Evolutionary conservation across 1,284 basidiomycete genomes (phyloP).

Genomic region (Ganoderma sp.): DNA sequence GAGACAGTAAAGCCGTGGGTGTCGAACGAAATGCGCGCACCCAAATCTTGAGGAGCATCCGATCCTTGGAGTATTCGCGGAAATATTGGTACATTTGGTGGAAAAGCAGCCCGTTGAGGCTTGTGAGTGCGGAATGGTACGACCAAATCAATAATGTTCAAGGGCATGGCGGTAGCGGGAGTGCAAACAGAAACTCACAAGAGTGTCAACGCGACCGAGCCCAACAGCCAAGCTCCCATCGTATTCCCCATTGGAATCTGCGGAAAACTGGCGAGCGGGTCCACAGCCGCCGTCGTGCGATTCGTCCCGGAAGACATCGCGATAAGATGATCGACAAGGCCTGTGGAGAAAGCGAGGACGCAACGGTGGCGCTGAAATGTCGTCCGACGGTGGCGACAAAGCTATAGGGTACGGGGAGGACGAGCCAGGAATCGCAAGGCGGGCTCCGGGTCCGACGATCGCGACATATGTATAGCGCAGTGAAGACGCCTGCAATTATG

Average conservation of each 20-base stretch:
- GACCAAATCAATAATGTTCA: no score
- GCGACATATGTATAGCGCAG: background rate
- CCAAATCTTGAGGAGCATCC: constrained; percentile 9
- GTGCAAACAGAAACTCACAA: background rate
- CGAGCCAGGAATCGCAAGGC: background rate
- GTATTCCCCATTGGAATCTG: background rate
- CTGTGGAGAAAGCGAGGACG: background rate
- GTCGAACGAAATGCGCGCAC: background rate
- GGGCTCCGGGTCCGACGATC: background rate
- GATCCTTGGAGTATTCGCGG: constrained; percentile 7
- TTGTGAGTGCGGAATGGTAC: background rate
- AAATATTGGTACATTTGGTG: constrained; percentile 18
- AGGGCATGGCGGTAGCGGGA: no score
- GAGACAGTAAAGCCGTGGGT: no score
- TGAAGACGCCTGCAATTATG: background rate
- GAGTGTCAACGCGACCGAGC: background rate
- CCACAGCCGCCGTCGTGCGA: background rate
- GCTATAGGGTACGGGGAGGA: background rate
- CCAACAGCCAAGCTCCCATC: background rate
- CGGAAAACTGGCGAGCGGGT: background rate
- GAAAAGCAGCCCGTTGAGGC: constrained; percentile 18
- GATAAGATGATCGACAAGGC: background rate
- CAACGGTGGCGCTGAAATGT: background rate
- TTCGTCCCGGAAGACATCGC: background rate
- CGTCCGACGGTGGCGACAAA: no score